These are phyloP conservation scores for Whalleya microplaca DNA, from an alignment of 2,329 filamentous ascomycete genomes.

Conservation along the genomic window DNA sequence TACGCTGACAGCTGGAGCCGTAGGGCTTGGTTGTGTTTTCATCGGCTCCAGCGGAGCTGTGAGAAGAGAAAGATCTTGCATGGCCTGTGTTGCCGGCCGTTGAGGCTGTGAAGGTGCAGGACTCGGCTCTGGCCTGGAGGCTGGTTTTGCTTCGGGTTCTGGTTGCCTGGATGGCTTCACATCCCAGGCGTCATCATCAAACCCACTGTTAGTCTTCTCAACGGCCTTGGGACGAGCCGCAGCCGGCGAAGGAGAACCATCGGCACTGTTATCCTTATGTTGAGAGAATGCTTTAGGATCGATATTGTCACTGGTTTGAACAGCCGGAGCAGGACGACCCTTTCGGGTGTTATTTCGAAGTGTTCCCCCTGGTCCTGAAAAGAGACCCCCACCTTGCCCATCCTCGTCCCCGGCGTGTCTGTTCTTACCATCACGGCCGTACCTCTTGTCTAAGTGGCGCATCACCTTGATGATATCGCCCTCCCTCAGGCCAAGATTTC, in stretches of 20 bases:
- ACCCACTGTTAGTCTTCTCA: constrained; percentile 48
- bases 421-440: constrained; percentile 66
- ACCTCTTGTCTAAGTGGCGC: constrained; percentile 83
- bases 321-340: constrained; percentile 82
- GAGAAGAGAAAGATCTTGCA: constrained; percentile 61
- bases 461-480: constrained; percentile 96
- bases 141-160: constrained; percentile 47
- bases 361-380: constrained; percentile 89
- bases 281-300: constrained; percentile 84
- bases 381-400: constrained; percentile 72
- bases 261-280: constrained; percentile 52
- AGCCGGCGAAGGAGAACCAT: constrained; percentile 43
- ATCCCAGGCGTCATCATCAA: constrained; percentile 98
- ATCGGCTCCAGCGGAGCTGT: constrained; percentile 57
- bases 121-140: constrained; percentile 64
- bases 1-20: constrained; percentile 37
- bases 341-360: constrained; percentile 95
- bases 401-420: constrained; percentile 46
- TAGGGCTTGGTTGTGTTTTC: constrained; percentile 42
- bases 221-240: constrained; percentile 35
- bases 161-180: constrained; percentile 77
- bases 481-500: constrained; percentile 90
- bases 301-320: constrained; percentile 83
- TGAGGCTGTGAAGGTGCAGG: constrained; percentile 37
- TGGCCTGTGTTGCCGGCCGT: constrained; percentile 38